phyloP scores from a whole-genome alignment of 768 basidiomycete species.

The Gyrodon lividus region DNA sequence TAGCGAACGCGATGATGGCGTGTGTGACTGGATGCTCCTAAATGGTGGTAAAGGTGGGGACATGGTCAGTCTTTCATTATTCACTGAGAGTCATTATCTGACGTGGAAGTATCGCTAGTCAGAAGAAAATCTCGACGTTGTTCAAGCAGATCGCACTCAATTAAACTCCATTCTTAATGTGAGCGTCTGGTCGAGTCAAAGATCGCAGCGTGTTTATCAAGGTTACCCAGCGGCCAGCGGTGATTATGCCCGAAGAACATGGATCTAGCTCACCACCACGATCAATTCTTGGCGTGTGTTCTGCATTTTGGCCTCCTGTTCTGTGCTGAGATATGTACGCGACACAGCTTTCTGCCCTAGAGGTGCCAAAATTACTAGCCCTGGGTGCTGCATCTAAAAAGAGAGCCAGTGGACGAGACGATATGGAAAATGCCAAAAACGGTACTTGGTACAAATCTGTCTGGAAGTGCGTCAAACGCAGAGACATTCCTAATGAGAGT shows the following conservation, averaged over 20 bases:
- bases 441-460: neutral
- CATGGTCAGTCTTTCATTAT: neutral
- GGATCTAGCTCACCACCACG: neutral
- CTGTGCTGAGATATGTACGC: neutral
- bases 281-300: neutral
- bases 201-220: neutral
- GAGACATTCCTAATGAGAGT: neutral
- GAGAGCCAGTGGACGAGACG: neutral
- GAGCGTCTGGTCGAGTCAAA: neutral
- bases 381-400: neutral
- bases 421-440: neutral
- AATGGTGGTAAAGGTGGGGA: neutral
- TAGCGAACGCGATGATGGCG: neutral
- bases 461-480: neutral
- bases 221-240: neutral
- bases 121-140: neutral
- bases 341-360: neutral
- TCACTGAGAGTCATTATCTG: too few species aligned
- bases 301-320: neutral
- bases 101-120: neutral
- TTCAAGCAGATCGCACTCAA: neutral
- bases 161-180: neutral
- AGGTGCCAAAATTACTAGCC: neutral
- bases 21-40: neutral
- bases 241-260: neutral